Evolutionary conservation across 2,329 filamentous ascomycete genomes (phyloP), one percentile per base, ranked within the genome.

Genomic region (Pleomassaria siparia): DNA sequence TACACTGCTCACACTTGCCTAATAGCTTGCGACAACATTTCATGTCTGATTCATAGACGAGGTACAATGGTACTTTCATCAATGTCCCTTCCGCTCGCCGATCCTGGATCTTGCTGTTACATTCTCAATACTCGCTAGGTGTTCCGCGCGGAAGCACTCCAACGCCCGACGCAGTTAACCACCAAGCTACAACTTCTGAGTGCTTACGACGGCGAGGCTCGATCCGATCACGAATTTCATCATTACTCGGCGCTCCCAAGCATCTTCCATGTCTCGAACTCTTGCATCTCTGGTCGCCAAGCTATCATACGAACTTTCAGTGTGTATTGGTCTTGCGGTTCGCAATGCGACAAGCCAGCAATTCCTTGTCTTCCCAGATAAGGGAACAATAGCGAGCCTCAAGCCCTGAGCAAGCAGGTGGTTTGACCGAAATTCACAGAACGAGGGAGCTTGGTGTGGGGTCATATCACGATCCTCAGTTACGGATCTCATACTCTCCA

Each of bases 151-250:
- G 53, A 48, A 44, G 44, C 30, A 24, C 41, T 8, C 44, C 44
- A 46, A 46, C 29, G 48, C 30, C 44, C 44, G 49, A 44, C 35
- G 48, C 30, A 52, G 49, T 54, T 49, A 58, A 20, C 50, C 50
- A 53, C 28, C 40, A 30, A 15, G 15, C n/a, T 32, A 16, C 28
- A 18, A n/a, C 36, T 28, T 43, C 37, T 48, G 43, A 43, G 39
- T 46, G 44, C 53, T 54, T 47, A 49, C 47, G 22, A 33, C 33
- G 39, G 40, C 44, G 35, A 32, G 37, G 46, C 45, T 45, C 44
- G 48, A 50, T 26, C 44, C 54, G 51, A 33, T 24, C 40, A 28
- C n/a, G 24, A 28, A 28, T 43, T 40, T 25, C 33, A 35, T 47
- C 28, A 39, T n/a, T n/a, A n/a, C n/a, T n/a, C 30, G 35, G 45